Base-by-base conservation (phyloP, 495 filamentous ascomycete species). In the Neohortaea acidophila region DNA sequence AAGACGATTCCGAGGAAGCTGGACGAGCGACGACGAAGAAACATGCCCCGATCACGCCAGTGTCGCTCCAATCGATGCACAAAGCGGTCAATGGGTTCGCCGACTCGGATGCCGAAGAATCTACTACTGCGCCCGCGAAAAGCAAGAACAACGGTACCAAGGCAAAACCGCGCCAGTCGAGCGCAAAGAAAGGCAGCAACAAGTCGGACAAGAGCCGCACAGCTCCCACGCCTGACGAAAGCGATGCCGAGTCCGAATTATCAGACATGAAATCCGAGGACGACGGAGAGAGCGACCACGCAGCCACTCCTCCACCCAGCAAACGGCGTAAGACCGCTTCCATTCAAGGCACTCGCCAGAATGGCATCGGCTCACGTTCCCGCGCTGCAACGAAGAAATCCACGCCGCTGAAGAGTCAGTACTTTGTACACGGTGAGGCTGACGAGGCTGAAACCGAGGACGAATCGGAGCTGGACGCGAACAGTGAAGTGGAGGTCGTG, bases 401-500 rank as follows among this genome's bases (percentile, higher is more conserved):
- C 15, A 47, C 33, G 8, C 42, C 44, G 14, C 23, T 54, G 7
- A 51, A 53, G 39, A 61, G 58, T 34, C 56, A 51, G 38, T 61
- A 54, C 30, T 61, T 61, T 43, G 50, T 49, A 13, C 50, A 41
- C 33, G 56, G 51, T 30, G 41, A 55, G 30, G 49, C 54, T 15
- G 41, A 47, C 6, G 49, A 54, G 13, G 51, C 49, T 4, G 49
- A 50, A 17, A 43, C 45, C 7, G 52, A 51, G 1, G 21, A 47
- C 18, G 40, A 30, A n/a, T 11, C 13, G 20, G 33, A 36, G 22
- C 21, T 25, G 15, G 37, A 34, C 17, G 25, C 9, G 11, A 17
- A 41, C 8, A 37, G 30, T 12, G 44, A 47, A 8, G 27, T 17
- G 6, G 44, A 47, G 39, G 39, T 48, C n/a, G 40, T 48, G 8